Conservation (phyloP, 768 basidiomycete genomes). For the Russula olivacea region DNA sequence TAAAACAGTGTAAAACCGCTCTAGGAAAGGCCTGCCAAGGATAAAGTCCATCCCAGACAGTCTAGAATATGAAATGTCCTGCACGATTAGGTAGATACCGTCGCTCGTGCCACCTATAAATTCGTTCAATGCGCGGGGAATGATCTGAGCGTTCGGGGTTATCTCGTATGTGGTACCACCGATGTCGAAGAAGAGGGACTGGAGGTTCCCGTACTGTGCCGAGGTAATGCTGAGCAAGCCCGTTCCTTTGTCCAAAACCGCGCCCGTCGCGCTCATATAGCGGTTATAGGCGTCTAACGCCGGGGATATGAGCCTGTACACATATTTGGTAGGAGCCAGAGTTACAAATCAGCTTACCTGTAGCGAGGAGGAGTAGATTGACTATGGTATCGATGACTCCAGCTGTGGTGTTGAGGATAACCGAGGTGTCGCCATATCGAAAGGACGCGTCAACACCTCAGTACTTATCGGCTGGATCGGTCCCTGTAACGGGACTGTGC, state of each 20-base stretch:
- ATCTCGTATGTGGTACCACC: conserved; percentile 35
- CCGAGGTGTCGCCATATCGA: no score
- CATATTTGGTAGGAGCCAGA: no score
- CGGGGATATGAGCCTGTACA: conserved; percentile 6
- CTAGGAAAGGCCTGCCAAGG: no score
- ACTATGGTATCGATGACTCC: no score
- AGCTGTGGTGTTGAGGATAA: no score
- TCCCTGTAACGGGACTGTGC: conserved; percentile 31
- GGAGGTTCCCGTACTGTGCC: conserved; percentile 30
- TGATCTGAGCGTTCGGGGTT: conserved; percentile 41
- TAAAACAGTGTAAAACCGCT: no score
- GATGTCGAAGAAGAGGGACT: conserved; percentile 33
- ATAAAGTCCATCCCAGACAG: no score
- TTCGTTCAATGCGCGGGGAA: conserved; percentile 29
- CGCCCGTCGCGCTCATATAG: conserved; percentile 34
- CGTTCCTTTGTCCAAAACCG: conserved; percentile 29
- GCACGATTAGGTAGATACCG: no score
- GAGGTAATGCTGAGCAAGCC: conserved; percentile 32
- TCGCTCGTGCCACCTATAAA: no score
- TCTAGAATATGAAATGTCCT: no score
- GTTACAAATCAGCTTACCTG: no score
- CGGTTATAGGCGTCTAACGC: conserved; percentile 29
- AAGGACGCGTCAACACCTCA: conserved; percentile 30
- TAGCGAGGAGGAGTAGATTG: no score
- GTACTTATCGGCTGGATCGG: conserved; percentile 31